phyloP scores from a whole-genome alignment of 164 flowering plant genomes.

The Cinnamomum chago region DNA sequence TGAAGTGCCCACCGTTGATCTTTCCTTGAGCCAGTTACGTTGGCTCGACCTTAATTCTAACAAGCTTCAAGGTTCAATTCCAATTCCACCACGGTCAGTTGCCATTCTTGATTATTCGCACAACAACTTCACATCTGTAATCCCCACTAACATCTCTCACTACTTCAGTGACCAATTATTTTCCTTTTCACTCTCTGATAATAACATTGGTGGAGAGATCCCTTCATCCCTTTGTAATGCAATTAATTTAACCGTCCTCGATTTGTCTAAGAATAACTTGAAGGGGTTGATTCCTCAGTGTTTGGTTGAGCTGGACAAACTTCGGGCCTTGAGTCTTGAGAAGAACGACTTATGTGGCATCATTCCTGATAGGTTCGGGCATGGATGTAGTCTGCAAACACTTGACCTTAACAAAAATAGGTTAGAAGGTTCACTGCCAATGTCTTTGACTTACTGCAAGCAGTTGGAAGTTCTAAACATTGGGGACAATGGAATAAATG shows the following conservation, averaged over 20 bases:
- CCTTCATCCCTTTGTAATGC: neutral
- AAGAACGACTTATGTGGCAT: neutral
- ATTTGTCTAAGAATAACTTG: neutral
- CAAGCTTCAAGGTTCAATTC: neutral
- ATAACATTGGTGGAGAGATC: slow-evolving; percentile 1
- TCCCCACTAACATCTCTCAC: neutral
- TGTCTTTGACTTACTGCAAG: neutral
- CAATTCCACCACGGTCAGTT: neutral
- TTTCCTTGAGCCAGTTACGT: neutral
- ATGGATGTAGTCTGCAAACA: neutral
- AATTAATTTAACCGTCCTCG: neutral
- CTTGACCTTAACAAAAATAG: neutral
- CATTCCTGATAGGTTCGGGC: neutral
- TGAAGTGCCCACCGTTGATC: neutral
- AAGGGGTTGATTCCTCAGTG: neutral
- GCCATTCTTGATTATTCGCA: neutral
- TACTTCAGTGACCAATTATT: neutral
- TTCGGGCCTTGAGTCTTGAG: neutral
- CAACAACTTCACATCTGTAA: neutral
- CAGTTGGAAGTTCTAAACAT: neutral
- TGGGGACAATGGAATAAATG: neutral
- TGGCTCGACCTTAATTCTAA: neutral
- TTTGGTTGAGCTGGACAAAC: neutral
- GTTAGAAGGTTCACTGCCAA: neutral
- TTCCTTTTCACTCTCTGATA: neutral